Base-by-base conservation (phyloP, 2,329 filamentous ascomycete species). In the Dothideomycetes sp. region DNA sequence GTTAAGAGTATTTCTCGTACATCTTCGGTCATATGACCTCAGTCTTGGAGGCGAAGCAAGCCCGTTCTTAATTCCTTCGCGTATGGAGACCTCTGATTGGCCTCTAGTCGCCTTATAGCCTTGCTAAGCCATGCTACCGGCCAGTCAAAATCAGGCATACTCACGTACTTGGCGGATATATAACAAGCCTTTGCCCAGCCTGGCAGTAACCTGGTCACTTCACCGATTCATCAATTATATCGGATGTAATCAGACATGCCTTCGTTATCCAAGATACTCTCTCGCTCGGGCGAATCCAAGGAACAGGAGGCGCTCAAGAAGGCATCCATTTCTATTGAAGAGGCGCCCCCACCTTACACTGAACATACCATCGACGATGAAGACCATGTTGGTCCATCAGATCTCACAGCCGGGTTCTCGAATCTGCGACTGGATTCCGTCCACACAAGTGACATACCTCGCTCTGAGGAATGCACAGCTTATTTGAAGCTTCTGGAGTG, bases 401-500 rank as follows among this genome's bases (percentile, higher is more conserved):
- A 55, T 31, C 39, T 56, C 12, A 52, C 52, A 1, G 49, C 49
- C 15, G 52, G 53, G 18, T 56, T 36, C 18, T 4, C 32, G 4
- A 31, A 34, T 3, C 17, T 37, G 2, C 14, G 22, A 8, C 19
- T 41, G 17, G 33, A 29, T 8, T 32, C 30, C 5, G 10, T 16
- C 10, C 14, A 14, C 12, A 16, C 34, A 4, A 9, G 17, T 17
- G 16, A 19, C 2, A 14, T 40, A 7, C 41, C 41, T 3, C 22
- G 14, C 3, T 56, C 57, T 4, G 69, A 79, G 44, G 69, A 76
- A 31, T 84, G 80, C 47, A 70, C 84, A 16, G 79, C 75, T 1
- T 84, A 91, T 55, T 68, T 89, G 19, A 85, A 84, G 55, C 65
- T 89, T 1, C 66, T 89, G 2, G 73, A 77, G 38, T 73, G 77